Percentiles rank a stretch among this genome's conserved stretches.
These are phyloP conservation scores for Scutellaria barbata DNA, from an alignment of 257 asterid genomes.

Conservation along the genomic window DNA sequence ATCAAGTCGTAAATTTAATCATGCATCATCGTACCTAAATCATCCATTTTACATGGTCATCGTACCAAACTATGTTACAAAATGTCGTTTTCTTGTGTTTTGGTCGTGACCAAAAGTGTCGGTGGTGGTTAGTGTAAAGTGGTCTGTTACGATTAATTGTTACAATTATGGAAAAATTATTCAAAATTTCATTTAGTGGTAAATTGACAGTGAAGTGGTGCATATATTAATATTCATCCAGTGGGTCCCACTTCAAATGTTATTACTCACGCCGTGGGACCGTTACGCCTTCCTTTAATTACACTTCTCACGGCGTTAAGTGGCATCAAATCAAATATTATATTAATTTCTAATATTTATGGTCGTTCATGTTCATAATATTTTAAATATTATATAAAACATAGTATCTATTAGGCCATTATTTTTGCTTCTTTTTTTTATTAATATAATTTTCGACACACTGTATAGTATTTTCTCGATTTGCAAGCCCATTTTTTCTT, in stretches of 20 bases:
- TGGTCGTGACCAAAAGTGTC: constrained; percentile 47
- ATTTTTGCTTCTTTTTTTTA: too few species aligned
- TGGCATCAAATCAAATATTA: not conserved
- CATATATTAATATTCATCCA: not conserved
- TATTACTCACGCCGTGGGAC: constrained; percentile 43
- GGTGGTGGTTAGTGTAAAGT: constrained; percentile 42
- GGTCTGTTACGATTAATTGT: not conserved
- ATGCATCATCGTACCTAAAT: too few species aligned
- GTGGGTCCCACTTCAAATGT: constrained; percentile 43
- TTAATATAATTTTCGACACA: too few species aligned
- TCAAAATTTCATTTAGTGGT: not conserved
- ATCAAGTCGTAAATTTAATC: not conserved
- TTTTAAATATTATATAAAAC: too few species aligned
- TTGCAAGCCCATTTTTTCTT: too few species aligned
- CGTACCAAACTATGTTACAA: too few species aligned
- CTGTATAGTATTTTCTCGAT: too few species aligned
- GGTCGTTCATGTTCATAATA: too few species aligned
- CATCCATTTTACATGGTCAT: too few species aligned
- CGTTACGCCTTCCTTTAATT: constrained; percentile 7
- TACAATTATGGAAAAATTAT: not conserved
- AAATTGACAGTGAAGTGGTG: constrained; percentile 4
- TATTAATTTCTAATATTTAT: not conserved
- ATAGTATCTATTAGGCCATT: too few species aligned
- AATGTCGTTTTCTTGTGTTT: not conserved
- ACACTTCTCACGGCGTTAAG: constrained; percentile 31